phyloP scores from a whole-genome alignment of 1,284 basidiomycete genomes.

The Moesziomyces aphidis region DNA sequence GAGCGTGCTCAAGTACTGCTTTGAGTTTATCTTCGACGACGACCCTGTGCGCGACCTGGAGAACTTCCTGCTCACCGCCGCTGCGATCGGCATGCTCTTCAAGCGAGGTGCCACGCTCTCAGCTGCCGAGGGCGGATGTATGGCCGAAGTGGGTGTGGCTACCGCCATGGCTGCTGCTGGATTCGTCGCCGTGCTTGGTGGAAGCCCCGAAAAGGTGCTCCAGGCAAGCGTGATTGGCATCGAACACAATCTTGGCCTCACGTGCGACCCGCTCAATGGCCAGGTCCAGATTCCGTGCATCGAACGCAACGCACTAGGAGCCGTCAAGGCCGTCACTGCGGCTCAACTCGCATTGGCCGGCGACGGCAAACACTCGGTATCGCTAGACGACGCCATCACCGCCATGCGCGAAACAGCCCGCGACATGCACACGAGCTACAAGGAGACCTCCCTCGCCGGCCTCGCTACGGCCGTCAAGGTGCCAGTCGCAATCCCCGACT shows the following conservation, averaged over 20 bases:
- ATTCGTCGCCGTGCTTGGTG: constrained; percentile 81
- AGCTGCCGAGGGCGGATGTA: constrained; percentile 79
- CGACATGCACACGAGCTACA: constrained; percentile 70
- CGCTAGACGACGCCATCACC: constrained; percentile 93
- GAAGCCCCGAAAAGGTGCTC: constrained; percentile 69
- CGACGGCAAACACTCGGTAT: constrained; percentile 85
- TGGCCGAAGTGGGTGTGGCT: constrained; percentile 74
- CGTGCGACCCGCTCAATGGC: constrained; percentile 70
- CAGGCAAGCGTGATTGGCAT: constrained; percentile 96
- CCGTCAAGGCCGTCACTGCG: constrained; percentile 73
- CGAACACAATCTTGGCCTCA: constrained; percentile 67
- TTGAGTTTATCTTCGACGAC: constrained; percentile 79
- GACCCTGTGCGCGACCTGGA: constrained; percentile 86
- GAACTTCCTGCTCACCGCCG: constrained; percentile 85
- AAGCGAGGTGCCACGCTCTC: constrained; percentile 96
- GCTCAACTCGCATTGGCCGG: constrained; percentile 87
- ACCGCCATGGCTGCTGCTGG: constrained; percentile 92
- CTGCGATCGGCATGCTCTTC: constrained; percentile 94
- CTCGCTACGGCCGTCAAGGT: constrained; percentile 60
- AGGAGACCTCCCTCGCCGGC: constrained; percentile 58
- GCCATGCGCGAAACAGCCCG: constrained; percentile 90
- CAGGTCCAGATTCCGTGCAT: constrained; percentile 88
- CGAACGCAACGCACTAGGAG: constrained; percentile 86
- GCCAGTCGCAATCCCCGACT: constrained; percentile 64
- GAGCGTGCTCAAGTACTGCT: constrained; percentile 82